Evolutionary conservation across 768 basidiomycete species (phyloP), one percentile per base, ranked within the genome.

Genomic region (Naganishia vishniacii): DNA sequence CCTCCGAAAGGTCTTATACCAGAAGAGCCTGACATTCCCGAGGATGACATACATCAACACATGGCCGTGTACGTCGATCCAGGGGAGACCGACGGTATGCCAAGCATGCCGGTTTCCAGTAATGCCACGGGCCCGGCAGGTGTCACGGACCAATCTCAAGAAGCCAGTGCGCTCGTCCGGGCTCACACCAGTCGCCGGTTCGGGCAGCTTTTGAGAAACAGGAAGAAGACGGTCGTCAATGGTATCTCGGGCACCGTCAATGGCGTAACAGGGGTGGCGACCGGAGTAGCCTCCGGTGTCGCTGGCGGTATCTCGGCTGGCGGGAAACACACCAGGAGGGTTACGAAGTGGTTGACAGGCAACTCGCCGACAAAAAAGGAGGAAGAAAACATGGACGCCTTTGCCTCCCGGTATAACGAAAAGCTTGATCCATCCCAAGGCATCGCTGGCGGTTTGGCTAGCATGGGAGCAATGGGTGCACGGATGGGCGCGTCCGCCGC

Each of bases 41-140:
- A 64, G 64, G 16, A 61, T 25, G 58, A 71, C 46, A 58, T 64
- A 26, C 48, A 65, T 46, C 48, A 59, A 16, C 46, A 66, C 31
- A 56, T 68, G 61, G 42, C 62, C n/a, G 63, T 67, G 49, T 86
- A 81, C 71, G 85, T 88, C 68, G 83, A 83, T 60, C 81, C 83
- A 0, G 74, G 81, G 49, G 88, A 89, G 73, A 82, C 80, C 49
- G 84, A 83, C 41, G 88, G 88, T 0, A 73, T 89, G 28, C 84
- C 84, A 0, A 80, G 81, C 41, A 69, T 80, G 13, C 71, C 74
- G 42, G 53, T 25, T 1, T 71, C 79, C 42, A 69, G 79, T 7
- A 78, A 80, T 46, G 64, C 48, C 62, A 59, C 34, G 26, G 49
- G 40, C 26, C 32, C 53, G 29, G 40, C 44, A 25, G 48, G 48